Evolutionary conservation across 495 filamentous ascomycete species (phyloP), one percentile per base, ranked within the genome.

Genomic region (Penicillium flavigenum): DNA sequence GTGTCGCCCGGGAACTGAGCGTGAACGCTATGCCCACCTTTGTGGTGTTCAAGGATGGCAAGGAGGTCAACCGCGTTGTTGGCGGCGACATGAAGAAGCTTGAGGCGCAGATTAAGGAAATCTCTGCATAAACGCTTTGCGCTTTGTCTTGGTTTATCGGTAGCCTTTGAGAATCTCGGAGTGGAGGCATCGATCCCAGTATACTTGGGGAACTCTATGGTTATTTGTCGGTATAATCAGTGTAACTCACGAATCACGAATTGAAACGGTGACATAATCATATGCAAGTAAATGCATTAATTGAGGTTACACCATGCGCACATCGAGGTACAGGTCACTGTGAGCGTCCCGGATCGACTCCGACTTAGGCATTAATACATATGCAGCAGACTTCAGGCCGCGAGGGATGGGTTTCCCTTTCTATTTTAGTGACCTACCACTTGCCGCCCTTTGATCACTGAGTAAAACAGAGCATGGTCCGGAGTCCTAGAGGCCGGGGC

Each of bases 1-100:
- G 86, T 14, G 83, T 92, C 14, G 85, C 88, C 27, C 72, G 82
- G 60, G 83, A 93, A 64, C 83, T 89, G 46, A 77, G 80, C 56
- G 83, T 96, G 68, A 86, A 87, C 62, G 90, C 92, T 61, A 96
- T 96, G 92, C 92, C 92, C 34, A 95, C 92, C 16, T 95, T 96
- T 72, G 51, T 84, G 12, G 65, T 92, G 52, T 91, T 93, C 81
- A 89, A 88, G 79, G 72, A 86, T 63, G 90, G 88, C 43, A 74
- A 86, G 63, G 56, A 78, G 84, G 36, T 65, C n/a, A 47, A 42
- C 27, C 58, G 62, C 31, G 87, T 89, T 68, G 75, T 96, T 52
- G 91, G 91, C 47, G 91, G 91, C 42, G 90, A 89, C 67, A 79
- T 84, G 3, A 70, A 71, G 56, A 81, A 80, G 19, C 61, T 92